Evolutionary conservation across 129 eudicot species (phyloP), one percentile per base, ranked within the genome.

Genomic region (Flaveria robusta): DNA sequence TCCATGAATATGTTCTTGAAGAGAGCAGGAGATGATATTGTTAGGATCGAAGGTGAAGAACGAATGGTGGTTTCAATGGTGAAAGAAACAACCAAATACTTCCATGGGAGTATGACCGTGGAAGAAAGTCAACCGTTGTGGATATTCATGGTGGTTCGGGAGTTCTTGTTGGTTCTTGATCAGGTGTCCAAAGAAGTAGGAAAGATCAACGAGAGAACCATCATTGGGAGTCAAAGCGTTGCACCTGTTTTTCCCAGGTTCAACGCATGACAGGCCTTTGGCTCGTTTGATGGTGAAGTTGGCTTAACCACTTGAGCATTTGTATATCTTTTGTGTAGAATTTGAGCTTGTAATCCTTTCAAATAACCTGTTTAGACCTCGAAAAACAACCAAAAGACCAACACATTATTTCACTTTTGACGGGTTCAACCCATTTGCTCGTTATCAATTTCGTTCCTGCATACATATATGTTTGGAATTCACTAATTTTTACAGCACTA

Each of bases 131-230:
- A 79, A 71, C 86, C 87, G 3, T 79, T 93, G 43, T 68, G 97
- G 66, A 75, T 93, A 11, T 93, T 93, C 83, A 81, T 68, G 88
- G 96, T 93, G 68, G 98, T 93, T 0, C 72, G 90, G 51, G 98
- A 93, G 68, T 93, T 93, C 45, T 81, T 93, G 52, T 72, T 75
- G 16, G 77, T 78, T 54, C 91, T 90, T 23, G 98, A 90, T 52
- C 88, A 67, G 24, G 98, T 93, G 26, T 93, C 93, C 73, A 91
- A 88, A 85, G 97, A 93, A 18, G 91, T 90, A 0, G 91, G 97
- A 5, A 93, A 74, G 82, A 84, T 88, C 11, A 93, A 88, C 42
- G 97, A 90, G 82, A 77, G 98, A 74, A 87, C 83, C 10, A 79
- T 58, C 42, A 77, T 90, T 6, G 81, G 88, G 54, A 75, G 82